A percentile compares a stretch with the other conserved stretches of the same genome.
Conservation (phyloP, 2,329 filamentous ascomycete genomes). For the Magnaporthiopsis incrustans region DNA sequence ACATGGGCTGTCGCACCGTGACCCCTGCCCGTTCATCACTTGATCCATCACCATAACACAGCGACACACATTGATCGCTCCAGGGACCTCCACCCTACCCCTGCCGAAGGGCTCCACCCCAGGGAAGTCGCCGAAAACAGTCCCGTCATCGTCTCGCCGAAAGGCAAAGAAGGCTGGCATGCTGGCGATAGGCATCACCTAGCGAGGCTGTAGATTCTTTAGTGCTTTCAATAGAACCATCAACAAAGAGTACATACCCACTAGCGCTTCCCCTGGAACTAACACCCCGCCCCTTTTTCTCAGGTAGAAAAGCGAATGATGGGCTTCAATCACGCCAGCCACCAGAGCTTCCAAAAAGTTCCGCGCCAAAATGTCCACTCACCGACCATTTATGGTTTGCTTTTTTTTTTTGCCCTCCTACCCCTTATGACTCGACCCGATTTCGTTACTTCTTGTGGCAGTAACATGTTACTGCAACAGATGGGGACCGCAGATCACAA, state of each 20-base stretch:
- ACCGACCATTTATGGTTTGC: not conserved
- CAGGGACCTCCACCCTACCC: not conserved
- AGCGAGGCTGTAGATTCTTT: not conserved
- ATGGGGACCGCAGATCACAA: not conserved
- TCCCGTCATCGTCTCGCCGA: not conserved
- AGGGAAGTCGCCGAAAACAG: not conserved
- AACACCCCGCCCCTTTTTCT: not conserved
- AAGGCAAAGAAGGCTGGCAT: too few species aligned
- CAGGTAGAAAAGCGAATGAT: not conserved
- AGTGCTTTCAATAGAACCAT: not conserved
- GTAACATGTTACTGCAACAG: not conserved
- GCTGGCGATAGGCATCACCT: not conserved
- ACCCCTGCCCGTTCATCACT: not conserved
- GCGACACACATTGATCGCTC: not conserved
- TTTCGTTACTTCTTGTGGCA: not conserved
- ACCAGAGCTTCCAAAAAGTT: not conserved
- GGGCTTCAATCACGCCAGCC: not conserved
- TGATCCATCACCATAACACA: not conserved
- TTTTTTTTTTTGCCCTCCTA: not conserved
- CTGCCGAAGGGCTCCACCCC: not conserved
- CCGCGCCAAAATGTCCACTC: not conserved
- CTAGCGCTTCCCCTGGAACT: not conserved
- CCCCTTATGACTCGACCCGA: not conserved
- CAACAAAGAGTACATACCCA: not conserved
- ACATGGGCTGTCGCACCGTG: not conserved